A percentile compares a stretch with the other conserved stretches of the same genome.
phyloP scores from a whole-genome alignment of 768 basidiomycete genomes.

The Guyanaporus albipodus region DNA sequence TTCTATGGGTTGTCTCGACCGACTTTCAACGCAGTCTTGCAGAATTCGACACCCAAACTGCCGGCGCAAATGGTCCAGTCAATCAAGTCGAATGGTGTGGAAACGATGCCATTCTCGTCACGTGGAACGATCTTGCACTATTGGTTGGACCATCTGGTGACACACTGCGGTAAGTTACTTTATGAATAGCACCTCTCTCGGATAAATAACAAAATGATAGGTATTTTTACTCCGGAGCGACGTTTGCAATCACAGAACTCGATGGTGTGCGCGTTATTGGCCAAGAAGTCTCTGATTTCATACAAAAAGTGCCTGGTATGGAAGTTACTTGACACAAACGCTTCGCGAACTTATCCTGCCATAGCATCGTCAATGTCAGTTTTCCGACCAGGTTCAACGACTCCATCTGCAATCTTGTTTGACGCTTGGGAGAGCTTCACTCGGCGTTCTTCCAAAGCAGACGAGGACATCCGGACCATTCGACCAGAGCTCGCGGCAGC shows the following conservation, averaged over 20 bases:
- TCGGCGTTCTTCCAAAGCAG: slow-evolving; percentile 82
- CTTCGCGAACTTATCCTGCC: background rate
- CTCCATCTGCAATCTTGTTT: slow-evolving; percentile 86
- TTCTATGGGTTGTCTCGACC: slow-evolving; percentile 90
- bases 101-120: slow-evolving; percentile 87
- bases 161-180: slow-evolving; percentile 66
- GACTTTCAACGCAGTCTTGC: slow-evolving; percentile 89
- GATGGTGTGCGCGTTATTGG: slow-evolving; percentile 88
- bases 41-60: slow-evolving; percentile 71
- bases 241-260: slow-evolving; percentile 76
- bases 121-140: slow-evolving; percentile 72
- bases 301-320: slow-evolving; percentile 91
- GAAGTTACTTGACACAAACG: background rate
- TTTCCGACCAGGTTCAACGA: slow-evolving; percentile 89
- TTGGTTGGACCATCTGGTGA: slow-evolving; percentile 94
- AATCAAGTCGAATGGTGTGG: slow-evolving; percentile 92
- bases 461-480: slow-evolving; percentile 88
- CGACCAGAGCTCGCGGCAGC: slow-evolving; percentile 81
- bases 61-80: slow-evolving; percentile 55
- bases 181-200: background rate
- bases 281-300: slow-evolving; percentile 76
- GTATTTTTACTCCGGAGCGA: slow-evolving; percentile 73
- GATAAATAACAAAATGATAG: slow-evolving; percentile 38
- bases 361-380: slow-evolving; percentile 75
- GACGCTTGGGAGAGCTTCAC: slow-evolving; percentile 91